Evolutionary conservation across 1,284 basidiomycete genomes (phyloP), one percentile per base, ranked within the genome.

Genomic region (Ganoderma meredithae): DNA sequence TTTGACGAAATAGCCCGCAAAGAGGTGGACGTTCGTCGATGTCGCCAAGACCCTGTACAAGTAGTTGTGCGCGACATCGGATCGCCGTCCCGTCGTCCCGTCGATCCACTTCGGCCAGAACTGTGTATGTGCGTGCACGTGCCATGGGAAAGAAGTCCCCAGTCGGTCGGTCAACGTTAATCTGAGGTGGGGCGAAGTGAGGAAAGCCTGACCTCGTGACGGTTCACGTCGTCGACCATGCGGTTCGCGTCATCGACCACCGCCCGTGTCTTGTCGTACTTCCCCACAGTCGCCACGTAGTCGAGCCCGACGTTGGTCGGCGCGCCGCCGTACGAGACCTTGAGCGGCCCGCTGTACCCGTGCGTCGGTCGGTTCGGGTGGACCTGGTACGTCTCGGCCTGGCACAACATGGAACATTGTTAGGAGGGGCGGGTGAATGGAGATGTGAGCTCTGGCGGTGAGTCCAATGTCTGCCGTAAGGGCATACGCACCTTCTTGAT

Each of bases 41-140:
- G 71, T 58, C 33, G 52, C 49, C 8, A 62, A 36, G 5, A 86
- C 82, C 39, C 84, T 85, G 73, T 90, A 91, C 17, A 91, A 77
- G 69, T 86, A 89, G 70, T 83, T 68, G 70, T 90, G 88, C 1
- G 90, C 83, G 3, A 84, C 75, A 72, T 91, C 89, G 0, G 85
- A 90, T 12, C 90, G 86, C 60, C 73, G 83, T 39, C 90, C 90
- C 0, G 83, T 88, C 36, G 79, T 71, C 0, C 70, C 76, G 69
- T 88, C 83, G n/a, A 90, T 82, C 74, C 85, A 90, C 72, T 87
- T 84, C 59, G 27, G 67, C 33, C 61, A 67, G n/a, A 27, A 53
- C 62, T 69, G 19, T 3, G 13, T 19, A 7, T 3, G 43, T 8
- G 33, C 33, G 31, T n/a, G 1, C n/a, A 25, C 25, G 33, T 15